Conservation (phyloP, 2,329 filamentous ascomycete species). For the Nothomitra cinnamomea region DNA sequence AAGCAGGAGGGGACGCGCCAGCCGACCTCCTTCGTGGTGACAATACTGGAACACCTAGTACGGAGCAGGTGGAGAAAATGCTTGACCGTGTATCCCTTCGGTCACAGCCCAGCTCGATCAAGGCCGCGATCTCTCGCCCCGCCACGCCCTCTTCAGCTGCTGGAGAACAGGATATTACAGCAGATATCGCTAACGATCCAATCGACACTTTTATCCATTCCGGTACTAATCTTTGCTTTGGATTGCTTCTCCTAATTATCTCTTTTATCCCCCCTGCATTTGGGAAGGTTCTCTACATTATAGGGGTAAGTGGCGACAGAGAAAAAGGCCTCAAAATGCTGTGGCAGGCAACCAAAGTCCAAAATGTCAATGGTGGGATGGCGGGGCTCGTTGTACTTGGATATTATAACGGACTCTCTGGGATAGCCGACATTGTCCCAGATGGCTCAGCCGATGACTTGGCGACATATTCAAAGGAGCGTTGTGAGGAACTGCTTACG, state of each 20-base stretch:
- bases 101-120: background rate
- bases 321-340: slow-evolving; percentile 68
- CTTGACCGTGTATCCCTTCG: background rate
- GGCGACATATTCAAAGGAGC: slow-evolving; percentile 54
- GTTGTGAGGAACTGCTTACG: slow-evolving; percentile 48
- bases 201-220: slow-evolving; percentile 82
- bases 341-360: slow-evolving; percentile 74
- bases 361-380: slow-evolving; percentile 85
- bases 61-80: background rate
- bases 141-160: slow-evolving; percentile 19
- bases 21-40: background rate
- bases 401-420: slow-evolving; percentile 78
- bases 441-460: slow-evolving; percentile 42
- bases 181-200: slow-evolving; percentile 51
- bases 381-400: slow-evolving; percentile 63
- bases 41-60: background rate
- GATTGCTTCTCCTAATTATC: slow-evolving; percentile 69
- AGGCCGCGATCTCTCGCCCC: background rate
- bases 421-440: slow-evolving; percentile 75
- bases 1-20: background rate
- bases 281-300: slow-evolving; percentile 66
- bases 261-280: slow-evolving; percentile 87
- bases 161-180: slow-evolving; percentile 34
- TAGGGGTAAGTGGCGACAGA: slow-evolving; percentile 82
- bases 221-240: slow-evolving; percentile 78